Evolutionary conservation across 2,329 filamentous ascomycete species (phyloP), one percentile per base, ranked within the genome.

Genomic region (Microcyclospora pomicola): DNA sequence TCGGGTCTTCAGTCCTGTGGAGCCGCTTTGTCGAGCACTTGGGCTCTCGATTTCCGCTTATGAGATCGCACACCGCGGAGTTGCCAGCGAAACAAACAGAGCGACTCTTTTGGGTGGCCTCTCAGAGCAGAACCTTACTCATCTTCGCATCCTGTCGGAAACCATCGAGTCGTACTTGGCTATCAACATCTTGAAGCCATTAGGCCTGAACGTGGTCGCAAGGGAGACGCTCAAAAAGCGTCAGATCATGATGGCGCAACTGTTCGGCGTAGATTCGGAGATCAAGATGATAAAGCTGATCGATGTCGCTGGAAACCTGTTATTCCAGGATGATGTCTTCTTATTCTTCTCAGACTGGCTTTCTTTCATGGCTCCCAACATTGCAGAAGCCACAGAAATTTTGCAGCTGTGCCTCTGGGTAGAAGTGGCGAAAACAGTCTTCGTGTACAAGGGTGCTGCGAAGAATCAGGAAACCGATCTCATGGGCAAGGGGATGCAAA

Each of bases 11-110:
- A 51, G 49, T 31, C 44, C 48, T 14, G 44, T 55, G 15, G 38
- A 35, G 1, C 45, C 50, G 1, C 40, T 52, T 19, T 58, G 46
- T 30, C 48, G 54, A 14, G 47, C 76, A 2, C 75, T 95, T 11
- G 88, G 84, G 2, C 85, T 78, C 55, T 88, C 87, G 0, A 86
- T 98, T 41, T 80, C 86, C 7, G 78, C 86, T 0, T 77, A 83
- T 3, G 91, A 98, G 61, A 94, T 96, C 47, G 80, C 87, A 45
- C 86, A 95, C 57, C 80, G 91, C 49, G 91, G 91, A 6, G 68
- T 85, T 3, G 81, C 84, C 49, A 47, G 31, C 76, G 77, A 15
- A 74, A 81, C 46, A 72, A 74, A 34, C 80, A 82, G 38, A 70
- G 76, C 58, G 70, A 75, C 58, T 5, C 64, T 96, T 33, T 61